phyloP scores from a whole-genome alignment of 2,329 filamentous ascomycete genomes.

The Fusarium staphyleae region DNA sequence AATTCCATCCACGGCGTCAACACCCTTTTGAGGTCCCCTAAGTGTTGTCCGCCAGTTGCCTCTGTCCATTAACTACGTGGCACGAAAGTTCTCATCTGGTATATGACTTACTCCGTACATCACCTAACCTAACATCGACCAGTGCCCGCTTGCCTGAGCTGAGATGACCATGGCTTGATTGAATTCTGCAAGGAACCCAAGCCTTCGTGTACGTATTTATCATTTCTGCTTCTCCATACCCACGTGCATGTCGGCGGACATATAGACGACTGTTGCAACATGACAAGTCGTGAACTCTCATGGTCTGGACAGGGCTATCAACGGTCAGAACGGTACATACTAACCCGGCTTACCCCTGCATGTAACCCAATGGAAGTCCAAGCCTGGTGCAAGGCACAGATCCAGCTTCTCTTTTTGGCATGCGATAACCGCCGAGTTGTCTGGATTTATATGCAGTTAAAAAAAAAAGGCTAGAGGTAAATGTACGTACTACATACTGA shows the following conservation, averaged over 20 bases:
- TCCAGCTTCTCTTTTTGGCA: background rate
- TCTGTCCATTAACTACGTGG: slow-evolving; percentile 3
- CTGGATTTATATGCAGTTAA: background rate
- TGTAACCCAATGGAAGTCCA: background rate
- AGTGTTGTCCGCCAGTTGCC: slow-evolving; percentile 14
- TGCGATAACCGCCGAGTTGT: background rate
- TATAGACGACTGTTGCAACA: background rate
- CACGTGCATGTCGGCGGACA: background rate
- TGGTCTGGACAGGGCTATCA: slow-evolving; percentile 1
- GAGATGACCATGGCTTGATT: slow-evolving; percentile 12
- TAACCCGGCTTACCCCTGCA: background rate
- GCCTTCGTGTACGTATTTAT: too few species aligned
- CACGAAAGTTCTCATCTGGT: background rate
- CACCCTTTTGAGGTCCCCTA: slow-evolving; percentile 17
- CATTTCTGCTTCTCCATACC: background rate
- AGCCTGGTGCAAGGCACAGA: background rate
- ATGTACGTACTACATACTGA: background rate
- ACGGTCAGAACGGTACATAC: slow-evolving; percentile 10
- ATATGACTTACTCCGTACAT: too few species aligned
- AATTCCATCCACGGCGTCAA: background rate
- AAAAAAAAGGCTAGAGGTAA: background rate
- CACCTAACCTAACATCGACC: background rate
- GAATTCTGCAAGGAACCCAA: background rate
- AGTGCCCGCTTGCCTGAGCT: slow-evolving; percentile 4
- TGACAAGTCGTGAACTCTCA: background rate